phyloP scores from a whole-genome alignment of 1,284 basidiomycete genomes.

The Serendipita sp. region DNA sequence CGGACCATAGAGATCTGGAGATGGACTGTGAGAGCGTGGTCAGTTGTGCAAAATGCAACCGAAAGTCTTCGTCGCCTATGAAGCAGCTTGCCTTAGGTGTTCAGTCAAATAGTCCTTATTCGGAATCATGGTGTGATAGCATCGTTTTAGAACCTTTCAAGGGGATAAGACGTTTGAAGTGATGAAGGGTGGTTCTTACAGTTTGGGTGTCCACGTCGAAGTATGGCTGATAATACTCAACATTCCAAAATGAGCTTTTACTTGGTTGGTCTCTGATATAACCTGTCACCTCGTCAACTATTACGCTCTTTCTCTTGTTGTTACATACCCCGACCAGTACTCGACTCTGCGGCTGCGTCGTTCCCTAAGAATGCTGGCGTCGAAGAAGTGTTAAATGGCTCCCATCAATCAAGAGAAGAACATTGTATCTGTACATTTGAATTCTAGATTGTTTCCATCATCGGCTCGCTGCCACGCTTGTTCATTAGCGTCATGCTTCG shows the following conservation, averaged over 20 bases:
- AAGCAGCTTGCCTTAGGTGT: constrained; percentile 28
- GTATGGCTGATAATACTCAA: constrained; percentile 64
- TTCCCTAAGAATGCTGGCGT: neutral
- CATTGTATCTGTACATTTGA: neutral
- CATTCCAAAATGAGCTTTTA: constrained; percentile 40
- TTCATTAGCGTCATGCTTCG: neutral
- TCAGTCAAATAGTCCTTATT: constrained; percentile 40
- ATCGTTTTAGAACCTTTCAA: constrained; percentile 47
- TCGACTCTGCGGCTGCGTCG: neutral
- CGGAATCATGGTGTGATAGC: constrained; percentile 56
- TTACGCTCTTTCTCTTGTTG: neutral
- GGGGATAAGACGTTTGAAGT: neutral
- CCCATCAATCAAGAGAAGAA: neutral
- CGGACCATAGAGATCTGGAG: constrained; percentile 69
- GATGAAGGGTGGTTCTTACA: constrained; percentile 23
- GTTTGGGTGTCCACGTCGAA: constrained; percentile 70
- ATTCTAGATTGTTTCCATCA: neutral
- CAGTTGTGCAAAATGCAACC: constrained; percentile 2
- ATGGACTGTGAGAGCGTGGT: constrained; percentile 26
- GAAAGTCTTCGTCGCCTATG: neutral
- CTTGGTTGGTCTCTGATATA: constrained; percentile 7
- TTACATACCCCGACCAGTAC: neutral
- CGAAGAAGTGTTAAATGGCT: neutral
- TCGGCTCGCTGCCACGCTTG: neutral
- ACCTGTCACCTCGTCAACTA: neutral